Evolutionary conservation across 306 rosid genomes (phyloP), one percentile per base, ranked within the genome.

Genomic region (Quercus suber): DNA sequence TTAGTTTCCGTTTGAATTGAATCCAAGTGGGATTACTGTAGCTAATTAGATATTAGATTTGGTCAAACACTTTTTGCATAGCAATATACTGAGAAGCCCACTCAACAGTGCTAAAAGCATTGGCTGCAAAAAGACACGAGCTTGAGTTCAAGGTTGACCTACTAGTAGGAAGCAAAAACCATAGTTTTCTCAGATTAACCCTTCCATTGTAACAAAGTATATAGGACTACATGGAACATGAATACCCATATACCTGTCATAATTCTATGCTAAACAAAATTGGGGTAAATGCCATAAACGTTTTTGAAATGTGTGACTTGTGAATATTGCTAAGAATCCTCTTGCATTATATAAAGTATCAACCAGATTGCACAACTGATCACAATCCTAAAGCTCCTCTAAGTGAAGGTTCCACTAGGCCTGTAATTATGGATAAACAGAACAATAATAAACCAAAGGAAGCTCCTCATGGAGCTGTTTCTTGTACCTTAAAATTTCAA

Each of bases 401-500:
- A 65, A 31, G 4, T 9, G 64, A 58, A 8, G 21, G 71, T 65
- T 65, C 45, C 43, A 65, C 71, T 60, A 60, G 33, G 19, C 69
- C 69, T 25, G n/a, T 61, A 61, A 27, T 61, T 14, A 14, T 4
- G 37, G 71, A 7, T 52, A 37, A 55, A 71, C 20, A 15, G 10
- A 76, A 31, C 61, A 31, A 56, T 23, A 73, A 43, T 31, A 70
- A 43, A 31, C 74, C 75, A 81, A 55, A 41, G 61, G 71, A 28
- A 60, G 56, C 79, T 77, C 43, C 77, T 81, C 73, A 37, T 55
- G 28, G 60, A 63, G 27, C 74, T 35, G 69, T 56, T 73, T 77
- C 69, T 23, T 19, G 70, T 41, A 23, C 79, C 73, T 87, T 82
- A 92, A 79, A 83, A 91, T 77, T 84, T 81, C 77, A 86, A 71